Evolutionary conservation across 257 asterid species (phyloP), one percentile per base, ranked within the genome.

Genomic region (Ballota nigra): DNA sequence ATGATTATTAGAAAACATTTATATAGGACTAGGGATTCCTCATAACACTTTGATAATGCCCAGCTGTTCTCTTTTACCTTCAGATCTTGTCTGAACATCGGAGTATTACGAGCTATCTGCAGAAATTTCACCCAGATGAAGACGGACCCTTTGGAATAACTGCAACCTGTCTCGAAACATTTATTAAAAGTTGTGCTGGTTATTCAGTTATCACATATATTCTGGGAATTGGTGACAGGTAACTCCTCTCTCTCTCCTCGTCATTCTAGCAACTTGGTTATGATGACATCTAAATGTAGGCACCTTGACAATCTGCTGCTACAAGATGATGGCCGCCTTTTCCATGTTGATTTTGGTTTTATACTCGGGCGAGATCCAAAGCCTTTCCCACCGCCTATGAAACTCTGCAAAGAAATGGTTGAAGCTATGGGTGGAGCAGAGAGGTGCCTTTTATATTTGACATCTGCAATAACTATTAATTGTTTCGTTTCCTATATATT

Each of bases 341-440:
- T 94, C 75, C 99, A 94, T 57, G 99, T 94, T 43, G 99, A 94
- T 85, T 94, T 94, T 72, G 98, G 96, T 60, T 94, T 85, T 56
- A 94, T 94, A 79, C 91, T 94, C 20, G 97, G 99, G 68, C 85
- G 91, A 76, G 99, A 94, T 86, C 97, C 97, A 40, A 94, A 94
- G 83, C 99, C 99, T 40, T 94, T 94, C 81, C 99, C 99, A 29
- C 97, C 99, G 3, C 99, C 99, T 59, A 94, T 94, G 99, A 94
- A 94, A 76, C 99, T 94, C 34, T 94, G 99, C 83, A 94, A 94
- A 83, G 99, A 94, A 86, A 94, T 94, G 99, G 99, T 94, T 55
- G 99, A 94, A 84, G 99, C 99, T 28, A 94, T 94, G 97, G 99
- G 97, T 19, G 99, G 99, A 78, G 99, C 97, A 24, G 97, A 91